Evolutionary conservation across 108 stramenopile species (phyloP).

Genomic region (Mediolabrus comicus): DNA sequence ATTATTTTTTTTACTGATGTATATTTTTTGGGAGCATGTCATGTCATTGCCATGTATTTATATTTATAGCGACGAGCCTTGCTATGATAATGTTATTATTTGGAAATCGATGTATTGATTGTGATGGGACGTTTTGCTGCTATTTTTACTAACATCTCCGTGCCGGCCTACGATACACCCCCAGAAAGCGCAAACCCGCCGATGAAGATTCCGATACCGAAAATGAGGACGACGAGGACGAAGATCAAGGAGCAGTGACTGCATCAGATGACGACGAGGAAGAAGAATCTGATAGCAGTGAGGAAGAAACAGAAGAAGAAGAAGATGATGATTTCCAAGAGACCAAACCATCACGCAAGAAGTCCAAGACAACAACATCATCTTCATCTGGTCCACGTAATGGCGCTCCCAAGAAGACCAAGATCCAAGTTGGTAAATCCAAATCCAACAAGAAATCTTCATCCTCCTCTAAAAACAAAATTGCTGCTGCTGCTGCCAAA

Average conservation of each 20-base stretch:
- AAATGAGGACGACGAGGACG: constrained; percentile 19
- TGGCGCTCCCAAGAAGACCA: constrained; percentile 31
- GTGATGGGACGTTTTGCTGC: neutral
- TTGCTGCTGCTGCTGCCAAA: neutral
- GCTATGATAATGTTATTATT: too few species aligned
- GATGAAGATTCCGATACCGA: constrained; percentile 8
- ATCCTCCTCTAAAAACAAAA: constrained; percentile 2
- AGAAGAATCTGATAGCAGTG: constrained; percentile 16
- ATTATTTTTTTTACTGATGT: too few species aligned
- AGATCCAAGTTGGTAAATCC: constrained; percentile 22
- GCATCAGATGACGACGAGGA: neutral
- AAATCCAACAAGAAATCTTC: constrained; percentile 2
- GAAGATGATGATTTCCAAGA: constrained; percentile 11
- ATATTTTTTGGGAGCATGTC: neutral
- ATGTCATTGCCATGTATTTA: neutral
- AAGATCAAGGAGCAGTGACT: constrained; percentile 2
- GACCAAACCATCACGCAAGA: constrained; percentile 2
- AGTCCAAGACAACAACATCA: neutral
- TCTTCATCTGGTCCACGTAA: neutral
- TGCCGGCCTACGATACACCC: neutral
- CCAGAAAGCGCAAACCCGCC: constrained; percentile 3
- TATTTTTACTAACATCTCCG: neutral
- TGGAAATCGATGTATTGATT: too few species aligned
- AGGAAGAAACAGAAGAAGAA: constrained; percentile 7
- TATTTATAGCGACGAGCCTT: neutral